Conservation (phyloP, 1,139 yeast genomes). For the Zygosaccharomyces sapae region DNA sequence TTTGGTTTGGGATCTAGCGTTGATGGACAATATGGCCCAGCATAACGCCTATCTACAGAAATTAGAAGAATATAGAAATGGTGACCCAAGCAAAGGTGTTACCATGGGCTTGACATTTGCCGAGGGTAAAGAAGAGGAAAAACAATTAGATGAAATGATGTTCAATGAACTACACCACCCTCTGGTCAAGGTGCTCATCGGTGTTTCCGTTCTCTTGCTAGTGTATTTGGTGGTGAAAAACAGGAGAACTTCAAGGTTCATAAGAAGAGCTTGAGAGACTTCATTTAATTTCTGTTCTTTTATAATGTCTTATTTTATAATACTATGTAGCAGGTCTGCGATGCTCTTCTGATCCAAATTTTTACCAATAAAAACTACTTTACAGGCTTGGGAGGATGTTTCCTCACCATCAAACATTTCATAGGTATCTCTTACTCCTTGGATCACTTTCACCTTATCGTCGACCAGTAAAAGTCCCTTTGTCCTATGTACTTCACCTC, state of each 20-base stretch:
- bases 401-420: conserved; percentile 60
- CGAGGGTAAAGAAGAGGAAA: conserved; percentile 12
- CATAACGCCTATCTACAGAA: conserved; percentile 22
- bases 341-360: conserved; percentile 40
- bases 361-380: conserved; percentile 83
- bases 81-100: conserved; percentile 22
- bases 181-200: conserved; percentile 15
- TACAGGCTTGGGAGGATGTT: conserved; percentile 42
- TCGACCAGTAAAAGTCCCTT: conserved; percentile 64
- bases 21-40: conserved; percentile 16
- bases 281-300: background rate
- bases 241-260: background rate
- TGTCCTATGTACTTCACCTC: conserved; percentile 67
- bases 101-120: conserved; percentile 19
- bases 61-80: conserved; percentile 22
- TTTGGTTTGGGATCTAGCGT: conserved; percentile 18
- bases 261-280: background rate
- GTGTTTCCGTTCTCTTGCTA: conserved; percentile 10
- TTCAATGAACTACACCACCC: conserved; percentile 23
- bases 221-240: conserved; percentile 13
- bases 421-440: conserved; percentile 90
- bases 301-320: conserved; percentile 4
- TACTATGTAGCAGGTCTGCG: conserved; percentile 18
- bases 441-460: conserved; percentile 59
- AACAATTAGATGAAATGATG: conserved; percentile 16